These are phyloP conservation scores for Calocera cornea DNA, from an alignment of 768 basidiomycete genomes.

Conservation along the genomic window DNA sequence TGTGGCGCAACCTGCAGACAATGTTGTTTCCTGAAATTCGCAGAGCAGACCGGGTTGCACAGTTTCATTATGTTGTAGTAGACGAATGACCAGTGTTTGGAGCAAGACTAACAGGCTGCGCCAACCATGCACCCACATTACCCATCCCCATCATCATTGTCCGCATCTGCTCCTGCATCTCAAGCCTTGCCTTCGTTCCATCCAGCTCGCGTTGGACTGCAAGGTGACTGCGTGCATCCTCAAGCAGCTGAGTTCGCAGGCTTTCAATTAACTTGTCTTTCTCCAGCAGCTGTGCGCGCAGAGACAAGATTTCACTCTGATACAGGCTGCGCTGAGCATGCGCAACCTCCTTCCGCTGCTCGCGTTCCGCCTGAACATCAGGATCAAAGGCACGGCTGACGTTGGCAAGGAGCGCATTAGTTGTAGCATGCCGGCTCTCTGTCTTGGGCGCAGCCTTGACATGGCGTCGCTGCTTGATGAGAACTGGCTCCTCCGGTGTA, in stretches of 20 bases:
- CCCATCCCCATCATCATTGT: background rate
- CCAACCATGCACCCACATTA: background rate
- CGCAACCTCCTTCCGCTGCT: no score
- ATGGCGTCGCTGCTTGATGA: background rate
- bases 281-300: background rate
- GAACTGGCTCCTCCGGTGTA: background rate
- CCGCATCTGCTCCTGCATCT: background rate
- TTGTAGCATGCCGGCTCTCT: background rate
- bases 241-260: background rate
- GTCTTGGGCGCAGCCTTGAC: background rate
- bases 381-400: background rate
- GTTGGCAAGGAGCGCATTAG: background rate
- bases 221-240: background rate
- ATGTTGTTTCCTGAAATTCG: slow-evolving; percentile 30
- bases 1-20: slow-evolving; percentile 29
- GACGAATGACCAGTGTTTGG: background rate
- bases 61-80: slow-evolving; percentile 20
- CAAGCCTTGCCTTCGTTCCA: background rate
- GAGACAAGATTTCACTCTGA: background rate
- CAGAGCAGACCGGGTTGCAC: slow-evolving; percentile 24
- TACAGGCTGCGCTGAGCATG: background rate
- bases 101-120: background rate
- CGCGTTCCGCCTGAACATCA: background rate
- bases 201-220: background rate
- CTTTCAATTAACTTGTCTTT: background rate